Evolutionary conservation across 2,329 filamentous ascomycete species (phyloP), one percentile per base, ranked within the genome.

Genomic region (Fusarium mundagurra): DNA sequence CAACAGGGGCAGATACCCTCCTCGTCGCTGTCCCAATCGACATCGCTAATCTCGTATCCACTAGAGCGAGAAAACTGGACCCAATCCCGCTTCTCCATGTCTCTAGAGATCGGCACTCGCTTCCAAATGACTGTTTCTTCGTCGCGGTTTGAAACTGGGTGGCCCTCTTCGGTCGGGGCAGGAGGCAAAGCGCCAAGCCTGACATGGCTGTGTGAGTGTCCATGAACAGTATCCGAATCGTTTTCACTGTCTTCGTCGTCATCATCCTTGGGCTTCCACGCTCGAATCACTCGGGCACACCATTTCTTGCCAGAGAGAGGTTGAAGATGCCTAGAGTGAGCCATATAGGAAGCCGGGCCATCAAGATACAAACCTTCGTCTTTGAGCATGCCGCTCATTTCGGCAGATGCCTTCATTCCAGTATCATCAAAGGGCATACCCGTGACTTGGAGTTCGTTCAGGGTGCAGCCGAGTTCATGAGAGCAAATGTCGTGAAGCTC

Each of bases 401-500:
- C 87, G 7, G 81, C 81, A 13, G 83, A 83, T 18, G 85, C 84
- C 68, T 86, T 87, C 66, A 83, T 79, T 6, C 88, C 87, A 13
- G 83, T 81, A 24, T 87, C 85, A 63, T 88, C 86, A 45, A 81
- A 82, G 1, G 88, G 87, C 65, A 89, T 81, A 13, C 88, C 88
- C 0, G 88, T 89, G 29, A 89, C 76, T 53, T 86, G 83, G 45
- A 89, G 81, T 76, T 89, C 88, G 65, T 89, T 86, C 12, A 90
- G 76, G 8, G 83, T 87, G 71, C 86, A 88, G 6, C 86, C 87
- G 8, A 89, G 82, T 70, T 89, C 87, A 67, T 89, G 87, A 22
- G 85, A 86, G 8, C 87, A 84, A n/a, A 88, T 79, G 55, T 88
- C 85, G 74, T 89, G 88, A 22, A 89, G 81, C 51, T 86, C 85